These are phyloP conservation scores for Debaryomyces singareniensis DNA, from an alignment of 1,139 yeast species.

Conservation along the genomic window DNA sequence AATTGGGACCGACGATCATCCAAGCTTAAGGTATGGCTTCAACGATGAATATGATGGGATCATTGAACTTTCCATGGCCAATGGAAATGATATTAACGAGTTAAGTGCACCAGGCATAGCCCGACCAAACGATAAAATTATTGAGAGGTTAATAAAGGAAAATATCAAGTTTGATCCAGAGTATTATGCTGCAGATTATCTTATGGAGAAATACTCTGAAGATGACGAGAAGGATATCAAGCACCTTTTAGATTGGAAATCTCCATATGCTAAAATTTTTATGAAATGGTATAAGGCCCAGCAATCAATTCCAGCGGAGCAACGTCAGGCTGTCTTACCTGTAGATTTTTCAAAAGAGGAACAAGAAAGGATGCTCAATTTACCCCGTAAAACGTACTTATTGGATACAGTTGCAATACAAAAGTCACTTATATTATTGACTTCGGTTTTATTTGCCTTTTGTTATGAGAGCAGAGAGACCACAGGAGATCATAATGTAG, in stretches of 20 bases:
- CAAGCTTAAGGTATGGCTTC: conserved; percentile 61
- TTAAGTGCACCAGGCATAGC: conserved; percentile 71
- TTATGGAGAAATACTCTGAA: conserved; percentile 46
- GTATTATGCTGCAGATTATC: conserved; percentile 79
- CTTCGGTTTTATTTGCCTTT: conserved; percentile 66
- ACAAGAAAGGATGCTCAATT: conserved; percentile 56
- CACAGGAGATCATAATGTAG: conserved; percentile 74
- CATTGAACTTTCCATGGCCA: conserved; percentile 58
- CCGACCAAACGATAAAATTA: conserved; percentile 47
- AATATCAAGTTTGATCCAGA: conserved; percentile 81
- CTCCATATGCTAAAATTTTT: conserved; percentile 39
- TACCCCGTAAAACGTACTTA: conserved; percentile 61
- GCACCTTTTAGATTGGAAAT: conserved; percentile 51
- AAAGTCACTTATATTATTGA: conserved; percentile 50
- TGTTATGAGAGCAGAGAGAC: conserved; percentile 71
- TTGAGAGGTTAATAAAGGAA: conserved; percentile 64
- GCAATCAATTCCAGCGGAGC: conserved; percentile 14
- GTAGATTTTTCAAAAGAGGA: conserved; percentile 55
- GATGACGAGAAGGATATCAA: conserved; percentile 52
- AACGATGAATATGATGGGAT: conserved; percentile 57
- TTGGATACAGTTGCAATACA: conserved; percentile 41
- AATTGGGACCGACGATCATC: conserved; percentile 9
- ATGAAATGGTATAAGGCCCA: conserved; percentile 44
- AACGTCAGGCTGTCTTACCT: conserved; percentile 25
- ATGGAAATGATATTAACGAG: conserved; percentile 91